phyloP scores from a whole-genome alignment of 164 flowering plant genomes.

The Magnolia kwangsiensis region DNA sequence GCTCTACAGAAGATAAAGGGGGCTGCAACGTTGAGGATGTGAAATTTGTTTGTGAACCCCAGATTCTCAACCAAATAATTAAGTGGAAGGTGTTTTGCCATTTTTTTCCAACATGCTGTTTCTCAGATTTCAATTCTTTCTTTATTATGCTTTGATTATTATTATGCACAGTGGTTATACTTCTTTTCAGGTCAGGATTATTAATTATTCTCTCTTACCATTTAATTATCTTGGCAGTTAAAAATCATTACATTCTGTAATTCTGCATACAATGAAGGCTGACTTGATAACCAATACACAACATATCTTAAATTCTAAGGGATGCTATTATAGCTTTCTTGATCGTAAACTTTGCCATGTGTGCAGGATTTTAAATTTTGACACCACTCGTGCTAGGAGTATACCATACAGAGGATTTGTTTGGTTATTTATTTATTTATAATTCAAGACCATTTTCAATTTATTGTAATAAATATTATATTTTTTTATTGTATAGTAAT shows the following conservation, averaged over 20 bases:
- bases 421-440: too few relatives aligned
- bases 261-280: too few relatives aligned
- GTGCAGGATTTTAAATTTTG: too few relatives aligned
- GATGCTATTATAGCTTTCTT: neutral
- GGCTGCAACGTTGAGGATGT: slow-evolving; percentile 66
- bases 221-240: neutral
- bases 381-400: too few relatives aligned
- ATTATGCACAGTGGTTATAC: neutral
- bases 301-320: neutral
- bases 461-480: too few relatives aligned
- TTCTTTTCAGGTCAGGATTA: too few relatives aligned
- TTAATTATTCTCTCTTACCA: neutral
- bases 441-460: too few relatives aligned
- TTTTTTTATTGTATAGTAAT: too few relatives aligned
- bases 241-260: neutral
- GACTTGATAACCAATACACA: neutral
- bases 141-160: too few relatives aligned
- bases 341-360: neutral
- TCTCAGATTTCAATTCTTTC: neutral
- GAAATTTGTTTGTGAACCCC: slow-evolving; percentile 69
- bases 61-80: slow-evolving; percentile 44
- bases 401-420: too few relatives aligned
- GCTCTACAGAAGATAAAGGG: slow-evolving; percentile 57
- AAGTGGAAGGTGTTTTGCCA: slow-evolving; percentile 66
- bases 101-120: neutral